phyloP scores from a whole-genome alignment of 352 stramenopile genomes.

The Pythium folliculosum region DNA sequence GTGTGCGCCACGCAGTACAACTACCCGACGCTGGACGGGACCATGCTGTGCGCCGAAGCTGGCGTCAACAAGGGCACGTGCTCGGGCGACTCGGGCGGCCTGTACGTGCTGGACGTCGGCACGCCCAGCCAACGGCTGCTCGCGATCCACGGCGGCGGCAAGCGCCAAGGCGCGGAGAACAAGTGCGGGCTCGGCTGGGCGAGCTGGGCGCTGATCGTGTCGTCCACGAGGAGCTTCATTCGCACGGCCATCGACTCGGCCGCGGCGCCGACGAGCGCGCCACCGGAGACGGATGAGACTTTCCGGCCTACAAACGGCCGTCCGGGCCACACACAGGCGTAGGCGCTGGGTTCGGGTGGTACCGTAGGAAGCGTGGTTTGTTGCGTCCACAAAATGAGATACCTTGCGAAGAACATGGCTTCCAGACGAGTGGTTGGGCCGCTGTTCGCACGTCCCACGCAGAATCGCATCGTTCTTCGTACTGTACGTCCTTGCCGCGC shows the following conservation, averaged over 20 bases:
- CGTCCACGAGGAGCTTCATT: background rate
- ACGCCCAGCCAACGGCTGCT: slow-evolving; percentile 2
- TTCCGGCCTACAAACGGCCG: background rate
- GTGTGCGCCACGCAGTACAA: background rate
- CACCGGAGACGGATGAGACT: background rate
- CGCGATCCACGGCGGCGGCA: slow-evolving; percentile 14
- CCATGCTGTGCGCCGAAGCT: slow-evolving; percentile 26
- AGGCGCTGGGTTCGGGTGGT: no score
- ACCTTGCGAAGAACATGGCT: no score
- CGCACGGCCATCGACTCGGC: slow-evolving; percentile 1
- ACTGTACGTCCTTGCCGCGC: no score
- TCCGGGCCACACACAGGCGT: background rate
- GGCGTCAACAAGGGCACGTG: slow-evolving; percentile 10
- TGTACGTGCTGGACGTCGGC: slow-evolving; percentile 4
- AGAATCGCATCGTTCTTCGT: no score
- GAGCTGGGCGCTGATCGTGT: slow-evolving; percentile 1
- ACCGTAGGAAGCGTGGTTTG: no score
- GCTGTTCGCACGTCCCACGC: no score
- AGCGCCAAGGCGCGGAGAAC: background rate
- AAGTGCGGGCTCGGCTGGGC: background rate
- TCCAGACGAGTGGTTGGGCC: no score
- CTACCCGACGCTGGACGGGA: background rate
- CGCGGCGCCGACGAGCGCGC: background rate
- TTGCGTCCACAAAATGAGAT: no score
- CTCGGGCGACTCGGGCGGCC: slow-evolving; percentile 25